A percentile compares a stretch with the other conserved stretches of the same genome.
phyloP scores from a whole-genome alignment of 306 rosid species.

The Corylus avellana region DNA sequence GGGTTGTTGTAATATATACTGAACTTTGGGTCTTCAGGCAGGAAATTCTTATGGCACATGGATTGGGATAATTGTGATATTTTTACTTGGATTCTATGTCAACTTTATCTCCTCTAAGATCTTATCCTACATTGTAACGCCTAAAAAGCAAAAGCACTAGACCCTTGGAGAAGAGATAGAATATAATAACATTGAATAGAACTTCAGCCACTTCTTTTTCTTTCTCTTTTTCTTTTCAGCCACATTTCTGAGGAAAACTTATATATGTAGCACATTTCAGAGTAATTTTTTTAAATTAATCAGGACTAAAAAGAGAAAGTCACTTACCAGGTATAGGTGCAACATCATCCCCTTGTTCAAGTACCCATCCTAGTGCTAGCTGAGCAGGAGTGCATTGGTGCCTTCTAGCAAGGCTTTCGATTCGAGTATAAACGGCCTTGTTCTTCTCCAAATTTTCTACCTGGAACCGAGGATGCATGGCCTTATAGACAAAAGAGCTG shows the following conservation, averaged over 20 bases:
- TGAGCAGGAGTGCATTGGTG: slow-evolving; percentile 46
- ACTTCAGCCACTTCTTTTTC: background rate
- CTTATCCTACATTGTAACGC: background rate
- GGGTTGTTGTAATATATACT: background rate
- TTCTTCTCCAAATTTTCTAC: slow-evolving; percentile 47
- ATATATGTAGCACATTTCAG: background rate
- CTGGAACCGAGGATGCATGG: slow-evolving; percentile 33
- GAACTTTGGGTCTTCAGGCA: background rate
- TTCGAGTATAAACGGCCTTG: slow-evolving; percentile 46
- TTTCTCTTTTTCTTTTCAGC: background rate
- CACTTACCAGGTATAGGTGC: slow-evolving; percentile 54
- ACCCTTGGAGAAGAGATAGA: background rate
- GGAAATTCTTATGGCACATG: background rate
- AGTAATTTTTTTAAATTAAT: background rate
- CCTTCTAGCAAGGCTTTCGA: slow-evolving; percentile 43
- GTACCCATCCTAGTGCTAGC: slow-evolving; percentile 54
- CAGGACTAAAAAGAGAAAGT: background rate
- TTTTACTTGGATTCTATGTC: no score
- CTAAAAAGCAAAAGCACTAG: background rate
- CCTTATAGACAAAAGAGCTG: slow-evolving; percentile 3
- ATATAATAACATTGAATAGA: background rate
- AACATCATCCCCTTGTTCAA: slow-evolving; percentile 47
- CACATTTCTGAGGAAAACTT: background rate
- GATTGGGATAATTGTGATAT: background rate
- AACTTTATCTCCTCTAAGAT: no score